Base-by-base conservation (phyloP, 1,284 basidiomycete species). In the Garcileccinum viscosum region DNA sequence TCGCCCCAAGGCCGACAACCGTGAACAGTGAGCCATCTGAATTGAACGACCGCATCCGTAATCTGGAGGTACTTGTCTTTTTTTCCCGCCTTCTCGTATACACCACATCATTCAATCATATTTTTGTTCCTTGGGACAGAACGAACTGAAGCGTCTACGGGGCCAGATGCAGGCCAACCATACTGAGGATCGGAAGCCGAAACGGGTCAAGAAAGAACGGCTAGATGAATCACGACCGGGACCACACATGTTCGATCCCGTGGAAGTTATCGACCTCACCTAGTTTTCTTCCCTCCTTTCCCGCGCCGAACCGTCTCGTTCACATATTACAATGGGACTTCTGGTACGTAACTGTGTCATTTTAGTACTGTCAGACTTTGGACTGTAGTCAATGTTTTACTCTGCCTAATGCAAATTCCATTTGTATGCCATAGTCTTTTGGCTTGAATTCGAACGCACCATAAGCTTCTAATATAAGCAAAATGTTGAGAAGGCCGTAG, bases 231-330 rank as follows among this genome's bases (percentile, higher is more conserved):
- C 9, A 27, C 27, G 22, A 15, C 15, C 58, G 14, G 67, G 44
- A 32, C 30, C 12, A 5, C 38, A 14, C 27, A 5, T 32, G 1
- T 67, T 69, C 19, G 7, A 33, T 40, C 59, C 50, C 0, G 64
- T 64, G 37, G 69, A 76, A 42, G 22, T 75, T 27, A 73, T 75
- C 32, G 71, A 69, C 66, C 67, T 75, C 58, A 73, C 73, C 4
- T 74, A 66, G 42, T 8, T 24, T 15, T 22, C 12, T 6, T 44
- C 40, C 42, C 5, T 17, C 0, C 30, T 30, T 53, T 53, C 30
- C 17, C 50, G 3, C 17, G 24, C 27, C 17, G 27, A 15, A 19
- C 11, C 50, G 9, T 12, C 50, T 53, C 5, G 9, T 1, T 53
- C 14, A 27, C 50, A 53, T 9, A 53, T 53, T 5, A 3, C 50